A percentile compares a stretch with the other conserved stretches of the same genome.
Conservation (phyloP, 371 early-diverging fungal species). For the Saksenaea oblongispora region DNA sequence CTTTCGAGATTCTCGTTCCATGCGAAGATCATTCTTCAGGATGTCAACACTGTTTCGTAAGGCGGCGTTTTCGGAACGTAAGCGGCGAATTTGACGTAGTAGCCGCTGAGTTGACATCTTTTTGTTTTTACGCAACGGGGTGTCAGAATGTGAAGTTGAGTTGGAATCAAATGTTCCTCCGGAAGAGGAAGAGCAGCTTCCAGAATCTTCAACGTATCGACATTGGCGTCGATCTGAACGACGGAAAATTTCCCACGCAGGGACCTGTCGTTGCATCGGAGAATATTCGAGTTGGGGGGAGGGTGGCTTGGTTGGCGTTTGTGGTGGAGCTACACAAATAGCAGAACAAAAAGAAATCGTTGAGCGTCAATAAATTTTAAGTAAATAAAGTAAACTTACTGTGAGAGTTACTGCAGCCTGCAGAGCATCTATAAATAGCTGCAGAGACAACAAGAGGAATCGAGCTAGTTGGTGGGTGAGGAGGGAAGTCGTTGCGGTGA, state of each 20-base stretch:
- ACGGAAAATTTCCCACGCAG: conserved; percentile 3
- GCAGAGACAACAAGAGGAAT: conserved; percentile 1
- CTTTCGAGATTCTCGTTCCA: conserved; percentile 33
- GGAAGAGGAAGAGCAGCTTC: not conserved
- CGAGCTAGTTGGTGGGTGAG: not conserved
- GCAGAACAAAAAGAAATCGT: not conserved
- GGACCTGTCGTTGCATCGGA: conserved; percentile 5
- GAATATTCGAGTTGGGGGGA: not conserved
- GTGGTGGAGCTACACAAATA: not conserved
- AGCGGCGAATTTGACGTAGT: conserved; percentile 41
- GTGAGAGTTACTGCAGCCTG: not conserved
- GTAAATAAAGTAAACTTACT: not conserved
- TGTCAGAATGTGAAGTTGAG: not conserved
- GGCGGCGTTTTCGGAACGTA: conserved; percentile 40
- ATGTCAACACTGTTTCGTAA: conserved; percentile 34
- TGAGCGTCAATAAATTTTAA: not conserved
- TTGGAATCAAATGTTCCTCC: not conserved
- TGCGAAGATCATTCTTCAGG: conserved; percentile 37
- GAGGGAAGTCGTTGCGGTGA: not conserved
- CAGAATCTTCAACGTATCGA: not conserved
- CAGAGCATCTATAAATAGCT: conserved; percentile 1
- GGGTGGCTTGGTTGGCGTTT: not conserved
- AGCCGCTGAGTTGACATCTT: conserved; percentile 26
- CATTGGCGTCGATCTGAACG: not conserved
- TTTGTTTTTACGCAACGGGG: conserved; percentile 15